A percentile compares a stretch with the other conserved stretches of the same genome.
Conservation (phyloP, 352 stramenopile species). For the Hyaloperonospora brassicae region DNA sequence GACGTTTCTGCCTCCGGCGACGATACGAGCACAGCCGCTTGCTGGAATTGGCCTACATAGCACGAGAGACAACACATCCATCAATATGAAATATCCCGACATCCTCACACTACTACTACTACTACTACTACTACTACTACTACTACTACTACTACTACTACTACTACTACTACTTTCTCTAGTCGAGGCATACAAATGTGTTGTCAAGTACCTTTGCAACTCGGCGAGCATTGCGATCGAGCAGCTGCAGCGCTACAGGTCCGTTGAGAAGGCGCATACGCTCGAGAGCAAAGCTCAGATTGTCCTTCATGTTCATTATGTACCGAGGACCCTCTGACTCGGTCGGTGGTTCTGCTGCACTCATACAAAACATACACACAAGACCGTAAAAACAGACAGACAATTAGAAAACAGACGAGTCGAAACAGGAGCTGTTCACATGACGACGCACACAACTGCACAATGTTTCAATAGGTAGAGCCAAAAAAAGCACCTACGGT, state of each 20-base stretch:
- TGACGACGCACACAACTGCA: neutral
- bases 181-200: neutral
- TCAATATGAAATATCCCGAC: too few species aligned
- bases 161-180: neutral
- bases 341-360: conserved; percentile 11
- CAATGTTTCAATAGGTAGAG: neutral
- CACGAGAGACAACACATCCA: neutral
- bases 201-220: conserved; percentile 32
- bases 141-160: too few species aligned
- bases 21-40: conserved; percentile 50
- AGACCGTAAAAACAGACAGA: too few species aligned
- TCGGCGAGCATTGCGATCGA: conserved; percentile 37
- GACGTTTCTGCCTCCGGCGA: conserved; percentile 36
- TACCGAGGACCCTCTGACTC: conserved; percentile 30
- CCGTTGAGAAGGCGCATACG: conserved; percentile 37
- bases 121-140: too few species aligned
- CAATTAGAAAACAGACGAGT: neutral
- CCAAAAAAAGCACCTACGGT: conserved; percentile 16
- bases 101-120: too few species aligned
- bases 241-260: conserved; percentile 36
- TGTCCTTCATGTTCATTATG: conserved; percentile 48
- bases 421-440: neutral
- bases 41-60: conserved; percentile 34
- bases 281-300: conserved; percentile 48
- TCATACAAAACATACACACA: conserved; percentile 2